Evolutionary conservation across 306 rosid species (phyloP).

Genomic region (Fagus crenata): DNA sequence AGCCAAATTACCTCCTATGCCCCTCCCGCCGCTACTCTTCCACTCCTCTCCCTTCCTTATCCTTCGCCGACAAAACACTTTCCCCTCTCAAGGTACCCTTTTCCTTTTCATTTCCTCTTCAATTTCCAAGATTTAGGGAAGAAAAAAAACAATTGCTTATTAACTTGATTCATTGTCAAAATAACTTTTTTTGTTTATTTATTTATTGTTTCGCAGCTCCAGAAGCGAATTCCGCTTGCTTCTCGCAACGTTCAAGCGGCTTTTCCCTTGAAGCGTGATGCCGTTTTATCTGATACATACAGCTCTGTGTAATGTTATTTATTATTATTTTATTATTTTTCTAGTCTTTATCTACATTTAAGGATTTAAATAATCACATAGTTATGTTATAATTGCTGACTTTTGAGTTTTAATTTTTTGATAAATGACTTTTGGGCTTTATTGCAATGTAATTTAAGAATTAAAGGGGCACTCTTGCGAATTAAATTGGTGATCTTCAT

Average conservation of each 20-base stretch:
- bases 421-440: background rate
- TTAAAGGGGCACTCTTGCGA: background rate
- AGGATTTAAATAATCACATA: background rate
- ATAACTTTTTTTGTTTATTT: background rate
- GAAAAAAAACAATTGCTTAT: background rate
- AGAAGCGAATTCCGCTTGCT: slow-evolving; percentile 45
- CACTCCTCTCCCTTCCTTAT: slow-evolving; percentile 19
- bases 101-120: background rate
- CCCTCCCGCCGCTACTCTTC: slow-evolving; percentile 40
- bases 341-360: background rate
- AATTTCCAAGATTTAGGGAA: background rate
- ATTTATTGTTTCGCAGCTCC: slow-evolving; percentile 40
- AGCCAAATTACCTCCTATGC: slow-evolving; percentile 40
- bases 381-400: background rate
- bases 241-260: slow-evolving; percentile 26
- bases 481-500: background rate
- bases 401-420: too few species aligned
- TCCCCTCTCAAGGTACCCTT: slow-evolving; percentile 48
- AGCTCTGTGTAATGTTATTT: slow-evolving; percentile 34
- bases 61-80: slow-evolving; percentile 19
- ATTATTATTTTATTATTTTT: background rate
- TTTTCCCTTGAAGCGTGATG: slow-evolving; percentile 40
- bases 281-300: slow-evolving; percentile 44
- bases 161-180: background rate
- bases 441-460: background rate